Evolutionary conservation across 306 rosid genomes (phyloP), one percentile per base, ranked within the genome.

Genomic region (Macrotyloma uniflorum): DNA sequence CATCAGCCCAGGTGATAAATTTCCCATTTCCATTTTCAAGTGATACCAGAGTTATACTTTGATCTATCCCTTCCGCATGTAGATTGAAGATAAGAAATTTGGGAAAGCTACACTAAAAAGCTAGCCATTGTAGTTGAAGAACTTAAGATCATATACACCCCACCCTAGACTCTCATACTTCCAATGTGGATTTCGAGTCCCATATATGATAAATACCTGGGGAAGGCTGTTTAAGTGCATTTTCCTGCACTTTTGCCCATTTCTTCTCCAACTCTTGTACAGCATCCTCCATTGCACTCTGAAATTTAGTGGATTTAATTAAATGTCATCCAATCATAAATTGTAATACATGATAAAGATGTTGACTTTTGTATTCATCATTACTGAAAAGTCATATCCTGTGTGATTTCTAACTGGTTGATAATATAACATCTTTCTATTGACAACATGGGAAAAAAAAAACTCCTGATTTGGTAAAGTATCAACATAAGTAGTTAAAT

Each of bases 211-310:
- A 67, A 69, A 36, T 71, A 86, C 97, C 99, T 77, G 98, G 97
- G 61, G 94, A 80, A 69, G 97, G 99, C 77, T 87, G 95, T 79
- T 87, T 82, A 36, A 89, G 85, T 1, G 96, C 89, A 58, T 70
- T 79, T 53, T 91, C 93, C 88, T 93, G 97, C 81, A 89, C 57
- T 70, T 77, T 77, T 49, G 82, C 77, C 98, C 98, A 95, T 55
- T 77, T 87, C 79, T 84, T 78, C 83, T 92, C 97, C 81, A 92
- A 87, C 26, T 69, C 79, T 55, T 77, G 65, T 63, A 91, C 93
- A 53, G 47, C 63, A 16, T 77, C 87, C 86, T 89, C 98, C 90
- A 87, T 79, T 81, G 86, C 83, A 83, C 85, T 85, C 99, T 94
- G 83, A 69, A 66, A 79, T 33, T 51, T 62, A 26, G 65, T 35